These are phyloP conservation scores for Fusarium coffeatum DNA, from an alignment of 2,329 filamentous ascomycete genomes.

Conservation along the genomic window DNA sequence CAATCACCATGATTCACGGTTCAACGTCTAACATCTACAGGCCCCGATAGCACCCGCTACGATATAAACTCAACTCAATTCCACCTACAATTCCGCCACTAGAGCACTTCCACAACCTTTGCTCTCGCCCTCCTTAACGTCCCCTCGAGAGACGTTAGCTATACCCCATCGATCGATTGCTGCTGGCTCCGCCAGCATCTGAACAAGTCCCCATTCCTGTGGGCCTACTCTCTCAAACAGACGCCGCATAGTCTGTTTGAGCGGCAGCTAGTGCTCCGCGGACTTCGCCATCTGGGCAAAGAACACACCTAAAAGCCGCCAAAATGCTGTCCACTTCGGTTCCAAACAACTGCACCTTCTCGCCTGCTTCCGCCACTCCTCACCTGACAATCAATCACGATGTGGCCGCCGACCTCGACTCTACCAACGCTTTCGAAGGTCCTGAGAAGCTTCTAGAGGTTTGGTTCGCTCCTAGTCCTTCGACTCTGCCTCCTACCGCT, in stretches of 20 bases:
- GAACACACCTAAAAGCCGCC: slow-evolving; percentile 33
- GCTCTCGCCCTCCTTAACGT: slow-evolving; percentile 93
- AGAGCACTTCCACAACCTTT: slow-evolving; percentile 84
- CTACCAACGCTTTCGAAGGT: slow-evolving; percentile 96
- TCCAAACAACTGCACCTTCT: slow-evolving; percentile 83
- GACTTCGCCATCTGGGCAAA: slow-evolving; percentile 61
- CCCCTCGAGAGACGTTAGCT: slow-evolving; percentile 72
- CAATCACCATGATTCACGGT: background rate
- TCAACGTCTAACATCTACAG: slow-evolving; percentile 49
- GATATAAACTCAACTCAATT: slow-evolving; percentile 53
- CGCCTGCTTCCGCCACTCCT: slow-evolving; percentile 84
- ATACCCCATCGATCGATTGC: slow-evolving; percentile 62
- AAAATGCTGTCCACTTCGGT: slow-evolving; percentile 85
- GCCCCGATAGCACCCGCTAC: slow-evolving; percentile 69
- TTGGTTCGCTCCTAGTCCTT: slow-evolving; percentile 90
- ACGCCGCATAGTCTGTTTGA: slow-evolving; percentile 96
- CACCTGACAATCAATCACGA: slow-evolving; percentile 97
- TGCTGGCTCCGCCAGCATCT: slow-evolving; percentile 91
- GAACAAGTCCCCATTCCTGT: slow-evolving; percentile 72
- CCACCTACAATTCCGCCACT: slow-evolving; percentile 89
- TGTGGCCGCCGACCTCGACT: slow-evolving; percentile 92
- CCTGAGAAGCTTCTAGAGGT: slow-evolving; percentile 98
- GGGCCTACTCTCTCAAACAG: slow-evolving; percentile 98
- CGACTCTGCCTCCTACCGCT: slow-evolving; percentile 75
- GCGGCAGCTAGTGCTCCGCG: slow-evolving; percentile 97